These are phyloP conservation scores for Begonia masoniana DNA, from an alignment of 306 rosid genomes.

Conservation along the genomic window DNA sequence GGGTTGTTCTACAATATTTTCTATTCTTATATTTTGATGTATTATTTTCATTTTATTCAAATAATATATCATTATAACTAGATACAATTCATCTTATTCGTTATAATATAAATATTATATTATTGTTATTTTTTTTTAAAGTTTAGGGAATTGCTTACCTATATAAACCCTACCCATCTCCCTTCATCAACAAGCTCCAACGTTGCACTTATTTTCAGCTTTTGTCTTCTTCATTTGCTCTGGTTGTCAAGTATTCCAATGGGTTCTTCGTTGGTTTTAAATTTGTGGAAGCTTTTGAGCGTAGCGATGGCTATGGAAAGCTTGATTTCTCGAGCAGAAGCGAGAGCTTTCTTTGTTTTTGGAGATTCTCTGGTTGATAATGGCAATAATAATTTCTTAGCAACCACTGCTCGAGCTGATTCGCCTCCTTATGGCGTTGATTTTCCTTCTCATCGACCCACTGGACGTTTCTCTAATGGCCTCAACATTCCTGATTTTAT, in stretches of 20 bases:
- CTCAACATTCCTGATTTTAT: slow-evolving; percentile 47
- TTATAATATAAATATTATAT: too few species aligned
- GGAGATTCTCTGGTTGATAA: slow-evolving; percentile 18
- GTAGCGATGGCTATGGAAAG: neutral
- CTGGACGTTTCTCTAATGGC: slow-evolving; percentile 64
- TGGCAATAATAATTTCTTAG: slow-evolving; percentile 12
- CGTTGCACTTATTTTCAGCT: neutral
- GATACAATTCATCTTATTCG: too few species aligned
- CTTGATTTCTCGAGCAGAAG: slow-evolving; percentile 5
- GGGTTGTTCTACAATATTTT: too few species aligned
- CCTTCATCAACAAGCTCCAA: neutral
- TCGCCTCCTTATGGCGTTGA: slow-evolving; percentile 51
- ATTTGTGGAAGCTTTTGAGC: too few species aligned
- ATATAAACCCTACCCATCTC: neutral
- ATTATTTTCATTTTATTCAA: too few species aligned
- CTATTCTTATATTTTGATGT: too few species aligned
- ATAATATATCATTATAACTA: too few species aligned
- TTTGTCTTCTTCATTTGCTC: too few species aligned
- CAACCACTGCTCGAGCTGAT: slow-evolving; percentile 31
- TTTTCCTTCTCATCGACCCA: slow-evolving; percentile 36
- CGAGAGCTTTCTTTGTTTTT: slow-evolving; percentile 12
- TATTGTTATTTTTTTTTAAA: too few species aligned
- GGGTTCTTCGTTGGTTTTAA: too few species aligned
- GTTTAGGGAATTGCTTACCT: neutral
- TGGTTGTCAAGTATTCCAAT: neutral